Evolutionary conservation across 495 filamentous ascomycete genomes (phyloP).

Genomic region (Talaromyces nanjingensis): DNA sequence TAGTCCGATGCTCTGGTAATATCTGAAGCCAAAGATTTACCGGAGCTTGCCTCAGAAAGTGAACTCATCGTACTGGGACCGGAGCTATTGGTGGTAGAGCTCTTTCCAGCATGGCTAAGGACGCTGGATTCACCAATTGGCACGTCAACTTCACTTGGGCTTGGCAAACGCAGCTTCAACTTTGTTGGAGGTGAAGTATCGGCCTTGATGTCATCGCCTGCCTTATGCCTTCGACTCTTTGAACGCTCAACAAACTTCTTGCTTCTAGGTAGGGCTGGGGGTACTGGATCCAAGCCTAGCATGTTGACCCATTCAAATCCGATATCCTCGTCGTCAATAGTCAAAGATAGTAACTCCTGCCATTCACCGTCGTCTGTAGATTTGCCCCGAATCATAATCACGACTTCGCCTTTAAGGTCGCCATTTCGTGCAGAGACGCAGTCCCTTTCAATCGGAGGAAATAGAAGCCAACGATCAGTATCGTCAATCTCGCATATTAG

Average conservation of each 20-base stretch:
- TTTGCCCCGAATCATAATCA: slow-evolving; percentile 70
- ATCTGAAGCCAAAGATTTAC: slow-evolving; percentile 26
- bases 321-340: slow-evolving; percentile 63
- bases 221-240: slow-evolving; percentile 28
- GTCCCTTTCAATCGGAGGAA: slow-evolving; percentile 66
- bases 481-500: slow-evolving; percentile 83
- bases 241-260: slow-evolving; percentile 45
- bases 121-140: slow-evolving; percentile 63
- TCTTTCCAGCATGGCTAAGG: slow-evolving; percentile 19
- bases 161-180: slow-evolving; percentile 21
- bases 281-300: slow-evolving; percentile 67
- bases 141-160: slow-evolving; percentile 52
- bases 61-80: slow-evolving; percentile 32
- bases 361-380: slow-evolving; percentile 47
- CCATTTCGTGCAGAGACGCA: slow-evolving; percentile 75
- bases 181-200: slow-evolving; percentile 6
- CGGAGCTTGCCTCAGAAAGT: slow-evolving; percentile 21
- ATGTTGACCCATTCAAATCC: slow-evolving; percentile 84
- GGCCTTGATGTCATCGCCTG: slow-evolving; percentile 9
- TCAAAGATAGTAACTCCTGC: slow-evolving; percentile 74
- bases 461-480: slow-evolving; percentile 75
- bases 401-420: slow-evolving; percentile 59
- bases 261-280: slow-evolving; percentile 50
- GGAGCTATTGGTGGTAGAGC: slow-evolving; percentile 28
- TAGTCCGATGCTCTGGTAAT: slow-evolving; percentile 35